Percentiles rank a stretch among this genome's conserved stretches.
Evolutionary conservation across 2,329 filamentous ascomycete species (phyloP).

Genomic region (Domatiomyces catenatus): DNA sequence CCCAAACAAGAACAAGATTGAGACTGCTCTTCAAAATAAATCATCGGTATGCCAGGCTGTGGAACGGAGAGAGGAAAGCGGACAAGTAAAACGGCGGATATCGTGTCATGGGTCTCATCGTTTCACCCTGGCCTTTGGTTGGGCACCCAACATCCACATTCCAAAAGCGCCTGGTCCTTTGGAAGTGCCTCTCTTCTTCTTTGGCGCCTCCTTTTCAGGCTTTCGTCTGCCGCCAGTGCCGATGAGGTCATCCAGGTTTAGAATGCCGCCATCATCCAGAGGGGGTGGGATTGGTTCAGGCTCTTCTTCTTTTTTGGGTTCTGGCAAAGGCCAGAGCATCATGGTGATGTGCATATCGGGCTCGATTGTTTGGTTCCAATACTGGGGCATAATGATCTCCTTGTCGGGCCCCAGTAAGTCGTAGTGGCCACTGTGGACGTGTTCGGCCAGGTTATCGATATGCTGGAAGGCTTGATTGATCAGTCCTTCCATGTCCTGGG

Average conservation of each 20-base stretch:
- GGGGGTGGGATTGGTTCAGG: slow-evolving; percentile 6
- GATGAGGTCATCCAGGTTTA: slow-evolving; percentile 13
- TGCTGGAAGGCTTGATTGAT: slow-evolving; percentile 74
- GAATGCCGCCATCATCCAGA: slow-evolving; percentile 5
- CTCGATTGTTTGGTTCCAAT: slow-evolving; percentile 70
- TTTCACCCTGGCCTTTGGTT: slow-evolving; percentile 1
- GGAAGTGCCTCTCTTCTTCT: background rate
- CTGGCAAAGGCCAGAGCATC: slow-evolving; percentile 50
- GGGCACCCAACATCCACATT: slow-evolving; percentile 30
- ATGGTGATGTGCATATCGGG: slow-evolving; percentile 60
- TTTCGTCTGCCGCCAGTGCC: slow-evolving; percentile 4
- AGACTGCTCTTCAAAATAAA: background rate
- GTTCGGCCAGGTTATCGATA: slow-evolving; percentile 58
- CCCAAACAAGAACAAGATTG: background rate
- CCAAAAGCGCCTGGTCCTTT: slow-evolving; percentile 23
- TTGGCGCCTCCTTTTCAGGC: slow-evolving; percentile 7
- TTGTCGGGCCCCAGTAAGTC: slow-evolving; percentile 65
- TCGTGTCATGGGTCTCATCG: background rate
- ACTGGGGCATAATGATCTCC: slow-evolving; percentile 65
- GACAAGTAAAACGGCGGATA: background rate
- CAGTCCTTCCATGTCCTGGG: slow-evolving; percentile 67
- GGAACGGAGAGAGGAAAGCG: background rate
- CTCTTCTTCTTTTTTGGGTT: slow-evolving; percentile 24
- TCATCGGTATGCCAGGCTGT: background rate
- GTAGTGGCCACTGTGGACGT: slow-evolving; percentile 65